Base-by-base conservation (phyloP, 164 flowering plant genomes). In the Buxus sempervirens region DNA sequence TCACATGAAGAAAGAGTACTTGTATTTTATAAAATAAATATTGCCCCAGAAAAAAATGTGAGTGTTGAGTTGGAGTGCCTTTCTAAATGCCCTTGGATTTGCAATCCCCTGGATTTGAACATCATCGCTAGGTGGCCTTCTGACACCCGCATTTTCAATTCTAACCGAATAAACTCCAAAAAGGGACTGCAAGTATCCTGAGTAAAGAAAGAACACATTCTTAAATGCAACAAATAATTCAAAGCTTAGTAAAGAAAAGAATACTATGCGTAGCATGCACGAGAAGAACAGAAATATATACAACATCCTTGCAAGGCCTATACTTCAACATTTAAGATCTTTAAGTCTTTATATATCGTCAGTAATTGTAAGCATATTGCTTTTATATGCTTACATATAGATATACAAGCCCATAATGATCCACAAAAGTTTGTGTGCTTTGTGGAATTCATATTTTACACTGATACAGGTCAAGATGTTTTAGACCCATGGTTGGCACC, bases 61-160 rank as follows among this genome's bases (percentile, higher is more conserved):
- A 24, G 25, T 63, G 28, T 65, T 16, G 65, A 63, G 15, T 18
- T 27, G 41, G 18, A 60, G 19, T 70, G 90, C 97, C 91, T 87
- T 87, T 70, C 90, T 82, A 66, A 90, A 90, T 62, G 85, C 89
- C 66, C 54, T 74, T 38, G 96, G 92, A 73, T 90, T 71, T n/a
- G 80, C 73, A 70, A 88, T 63, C 25, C 96, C 97, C 60, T 81
- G 86, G 66, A 91, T 89, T 70, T 84, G 78, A 65, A 91, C 89
- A 77, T 91, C 97, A 80, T 91, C 96, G 80, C 86, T 86, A 24
- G 86, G 79, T 58, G 90, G 88, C 72, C 92, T 84, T 75, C 93
- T 85, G 0, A 90, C 86, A 71, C 96, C 92, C 59, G 66, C 75
- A 81, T 89, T 89, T 78, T 89, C 97, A 56, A 91, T 84, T 80